phyloP scores from a whole-genome alignment of 345 rosid genomes.

The Streptanthus diversifolius region DNA sequence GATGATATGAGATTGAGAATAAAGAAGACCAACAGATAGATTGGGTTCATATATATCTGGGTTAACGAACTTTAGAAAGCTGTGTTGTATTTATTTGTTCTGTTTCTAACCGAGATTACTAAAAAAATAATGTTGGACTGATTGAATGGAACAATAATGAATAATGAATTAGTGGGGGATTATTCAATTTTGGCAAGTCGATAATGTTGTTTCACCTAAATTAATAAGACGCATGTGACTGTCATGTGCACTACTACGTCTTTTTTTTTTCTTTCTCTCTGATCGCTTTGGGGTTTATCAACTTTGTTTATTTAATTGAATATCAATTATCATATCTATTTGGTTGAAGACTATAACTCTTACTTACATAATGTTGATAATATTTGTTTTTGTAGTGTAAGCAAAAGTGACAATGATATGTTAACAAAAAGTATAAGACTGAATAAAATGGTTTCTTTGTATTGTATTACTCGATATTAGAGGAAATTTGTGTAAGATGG shows the following conservation, averaged over 20 bases:
- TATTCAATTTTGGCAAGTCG: slow-evolving; percentile 29
- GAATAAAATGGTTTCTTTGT: neutral
- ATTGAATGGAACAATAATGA: slow-evolving; percentile 10
- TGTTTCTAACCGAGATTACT: neutral
- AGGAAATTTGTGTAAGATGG: neutral
- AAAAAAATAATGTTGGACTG: neutral
- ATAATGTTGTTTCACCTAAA: slow-evolving; percentile 34
- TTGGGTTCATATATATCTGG: neutral
- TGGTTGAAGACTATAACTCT: neutral
- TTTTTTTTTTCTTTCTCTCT: neutral
- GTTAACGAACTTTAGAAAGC: neutral
- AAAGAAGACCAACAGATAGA: neutral
- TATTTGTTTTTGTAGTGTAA: slow-evolving; percentile 4
- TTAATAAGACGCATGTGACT: slow-evolving; percentile 32
- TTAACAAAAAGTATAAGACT: neutral
- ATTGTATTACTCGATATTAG: neutral
- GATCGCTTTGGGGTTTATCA: neutral
- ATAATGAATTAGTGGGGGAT: slow-evolving; percentile 18
- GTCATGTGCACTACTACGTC: slow-evolving; percentile 29
- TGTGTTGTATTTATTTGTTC: neutral
- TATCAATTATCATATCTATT: neutral
- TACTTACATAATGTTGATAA: neutral
- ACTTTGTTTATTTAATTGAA: neutral
- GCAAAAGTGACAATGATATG: slow-evolving; percentile 28
- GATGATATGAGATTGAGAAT: neutral